phyloP scores from a whole-genome alignment of 163 green algal genomes.

The Chlorella variabilis region DNA sequence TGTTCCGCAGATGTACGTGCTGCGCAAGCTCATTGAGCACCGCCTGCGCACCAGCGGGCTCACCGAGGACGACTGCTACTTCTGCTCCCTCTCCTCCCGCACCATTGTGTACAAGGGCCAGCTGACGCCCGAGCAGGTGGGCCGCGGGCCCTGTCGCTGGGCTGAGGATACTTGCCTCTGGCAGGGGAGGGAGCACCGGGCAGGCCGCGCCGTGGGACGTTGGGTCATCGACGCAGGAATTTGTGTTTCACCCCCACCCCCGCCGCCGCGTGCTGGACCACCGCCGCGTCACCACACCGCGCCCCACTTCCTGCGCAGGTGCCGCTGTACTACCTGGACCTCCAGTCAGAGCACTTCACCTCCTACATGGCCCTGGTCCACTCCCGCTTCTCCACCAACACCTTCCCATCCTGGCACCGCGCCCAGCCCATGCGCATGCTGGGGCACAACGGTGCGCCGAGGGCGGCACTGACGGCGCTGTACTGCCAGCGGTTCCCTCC shows the following conservation, averaged over 20 bases:
- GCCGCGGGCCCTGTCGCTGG: no score
- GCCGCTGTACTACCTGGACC: constrained; percentile 87
- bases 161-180: no score
- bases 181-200: background rate
- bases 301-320: no score
- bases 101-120: constrained; percentile 98
- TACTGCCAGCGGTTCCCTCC: no score
- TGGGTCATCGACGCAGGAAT: no score
- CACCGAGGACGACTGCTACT: constrained; percentile 82
- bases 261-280: no score
- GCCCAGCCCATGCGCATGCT: constrained; percentile 95
- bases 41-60: constrained; percentile 55
- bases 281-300: no score
- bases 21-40: constrained; percentile 86
- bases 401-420: constrained; percentile 92
- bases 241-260: no score
- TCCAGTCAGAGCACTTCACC: constrained; percentile 81
- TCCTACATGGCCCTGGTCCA: constrained; percentile 95
- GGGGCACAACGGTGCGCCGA: constrained; percentile 84
- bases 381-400: constrained; percentile 97
- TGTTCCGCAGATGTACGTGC: constrained; percentile 81
- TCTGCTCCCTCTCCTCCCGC: constrained; percentile 81
- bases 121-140: constrained; percentile 88
- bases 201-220: no score
- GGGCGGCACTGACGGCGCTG: background rate